Conservation (phyloP, 768 basidiomycete species). For the Rhodosporidiobolus sp. region DNA sequence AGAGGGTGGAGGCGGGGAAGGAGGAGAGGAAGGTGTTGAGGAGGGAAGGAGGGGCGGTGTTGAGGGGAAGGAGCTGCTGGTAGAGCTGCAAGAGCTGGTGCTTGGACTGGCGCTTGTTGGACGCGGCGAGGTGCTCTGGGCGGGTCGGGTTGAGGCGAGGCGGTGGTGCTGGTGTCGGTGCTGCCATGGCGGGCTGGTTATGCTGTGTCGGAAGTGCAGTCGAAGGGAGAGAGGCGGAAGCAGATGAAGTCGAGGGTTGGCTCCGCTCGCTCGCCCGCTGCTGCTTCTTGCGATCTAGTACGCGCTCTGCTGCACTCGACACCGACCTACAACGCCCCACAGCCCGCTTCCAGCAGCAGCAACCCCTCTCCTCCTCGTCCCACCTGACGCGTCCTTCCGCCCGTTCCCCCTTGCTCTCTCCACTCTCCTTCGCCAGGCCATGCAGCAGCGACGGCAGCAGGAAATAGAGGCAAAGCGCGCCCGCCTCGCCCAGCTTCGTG, state of each 20-base stretch:
- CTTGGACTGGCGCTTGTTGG: constrained; percentile 23
- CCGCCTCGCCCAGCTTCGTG: constrained; percentile 71
- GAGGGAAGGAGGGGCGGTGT: not conserved
- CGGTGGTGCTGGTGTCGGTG: not conserved
- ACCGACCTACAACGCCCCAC: too few species aligned
- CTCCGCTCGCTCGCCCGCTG: too few species aligned
- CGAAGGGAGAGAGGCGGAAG: not conserved
- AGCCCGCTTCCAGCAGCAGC: not conserved
- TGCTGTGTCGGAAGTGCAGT: not conserved
- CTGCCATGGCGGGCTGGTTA: not conserved
- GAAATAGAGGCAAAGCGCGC: constrained; percentile 88
- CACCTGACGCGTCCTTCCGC: not conserved
- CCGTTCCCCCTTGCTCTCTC: not conserved
- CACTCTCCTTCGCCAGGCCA: not conserved
- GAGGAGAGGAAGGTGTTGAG: constrained; percentile 6
- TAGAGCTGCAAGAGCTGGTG: constrained; percentile 24
- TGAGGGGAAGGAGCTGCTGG: constrained; percentile 28
- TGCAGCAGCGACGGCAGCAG: constrained; percentile 48
- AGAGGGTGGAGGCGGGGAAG: not conserved
- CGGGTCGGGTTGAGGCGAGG: constrained; percentile 15
- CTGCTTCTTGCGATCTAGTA: too few species aligned
- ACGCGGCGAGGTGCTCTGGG: constrained; percentile 22
- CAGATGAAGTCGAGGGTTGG: too few species aligned
- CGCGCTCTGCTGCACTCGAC: too few species aligned
- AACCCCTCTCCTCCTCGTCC: not conserved